Evolutionary conservation across 352 stramenopile genomes (phyloP), one percentile per base, ranked within the genome.

Genomic region (Pythium sukuiense): DNA sequence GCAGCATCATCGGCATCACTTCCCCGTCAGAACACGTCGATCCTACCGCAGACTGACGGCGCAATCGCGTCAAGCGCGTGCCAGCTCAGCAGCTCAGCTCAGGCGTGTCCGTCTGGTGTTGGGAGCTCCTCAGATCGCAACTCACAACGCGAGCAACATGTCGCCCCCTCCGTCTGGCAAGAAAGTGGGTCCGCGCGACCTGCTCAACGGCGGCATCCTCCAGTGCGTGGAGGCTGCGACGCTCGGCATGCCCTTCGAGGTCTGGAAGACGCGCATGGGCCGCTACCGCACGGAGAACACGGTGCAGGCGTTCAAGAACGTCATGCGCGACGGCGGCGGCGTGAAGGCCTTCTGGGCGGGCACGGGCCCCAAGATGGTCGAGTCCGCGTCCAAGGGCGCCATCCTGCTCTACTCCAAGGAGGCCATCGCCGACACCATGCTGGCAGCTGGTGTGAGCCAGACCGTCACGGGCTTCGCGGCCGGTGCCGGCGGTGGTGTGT

Each of bases 211-310:
- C 59, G 83, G 89, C 20, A 58, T 96, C 56, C 77, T 97, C 49
- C 88, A 97, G 59, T 97, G 90, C 74, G 69, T 96, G 9, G 90
- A 97, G 70, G 90, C 90, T 33, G 88, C 85, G 24, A 95, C 88
- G 59, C 78, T 97, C 30, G 90, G 90, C 65, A 96, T 97, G 88
- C 90, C 90, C 43, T 96, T 97, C 67, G 90, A 97, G 77, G 90
- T 97, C 43, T 97, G 90, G 90, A 97, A 97, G 74, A 97, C 90
- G 59, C 88, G 89, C 74, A 97, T 97, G 90, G 90, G 90, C 14
- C 85, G 89, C 55, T 97, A 91, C 77, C 85, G 90, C 63, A 73
- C 69, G 32, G 87, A 97, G 73, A 83, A 72, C 45, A 97, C 90
- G 37, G 16, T 80, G 33, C 75, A 96, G 70, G 84, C 90, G 49